Base-by-base conservation (phyloP, 2,329 filamentous ascomycete genomes). In the Pseudophaeomoniella oleicola region DNA sequence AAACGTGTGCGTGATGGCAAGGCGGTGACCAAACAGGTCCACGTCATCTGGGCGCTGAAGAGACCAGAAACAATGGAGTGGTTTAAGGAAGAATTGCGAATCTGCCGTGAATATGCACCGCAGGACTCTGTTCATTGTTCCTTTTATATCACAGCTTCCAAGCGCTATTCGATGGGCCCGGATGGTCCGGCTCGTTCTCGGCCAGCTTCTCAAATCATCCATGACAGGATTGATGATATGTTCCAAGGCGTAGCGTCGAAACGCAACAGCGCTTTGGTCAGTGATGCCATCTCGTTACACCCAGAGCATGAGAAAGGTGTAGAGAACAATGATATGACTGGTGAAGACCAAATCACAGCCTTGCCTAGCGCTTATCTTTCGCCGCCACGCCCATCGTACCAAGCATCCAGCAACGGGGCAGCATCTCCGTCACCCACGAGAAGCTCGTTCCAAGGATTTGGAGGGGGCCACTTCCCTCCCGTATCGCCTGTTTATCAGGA, bases 1-100 rank as follows among this genome's bases (percentile, higher is more conserved):
- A 94, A 94, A 61, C 78, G 86, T 40, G 94, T 96, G 80, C 78
- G 86, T 40, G 87, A 94, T 52, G 83, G 85, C 35, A 94, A 94
- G 57, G 87, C 88, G 19, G 84, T 94, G 32, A 94, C 87, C 2
- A 84, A 81, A 54, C 83, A 80, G 44, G 80, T 96, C 4, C 80
- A 90, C 12, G 83, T 96, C 1, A 74, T 96, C n/a, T 96, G 88
- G 88, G 78, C 87, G 4, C 66, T 94, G 46, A 93, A 90, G 59
- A 75, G 82, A 38, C 76, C 90, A 11, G 88, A 94, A 56, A 84
- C 85, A 1, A 85, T 96, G 77, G 85, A 94, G 54, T 96, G 88
- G 88, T 96, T 94, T 67, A 82, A 84, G 45, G 87, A 94, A 59
- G 88, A 94, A 56, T 67, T 94, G 40, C 75, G 86, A 34, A 93